A percentile compares a stretch with the other conserved stretches of the same genome.
Evolutionary conservation across 2,329 filamentous ascomycete species (phyloP).

Genomic region (Karstenula rhodostoma): DNA sequence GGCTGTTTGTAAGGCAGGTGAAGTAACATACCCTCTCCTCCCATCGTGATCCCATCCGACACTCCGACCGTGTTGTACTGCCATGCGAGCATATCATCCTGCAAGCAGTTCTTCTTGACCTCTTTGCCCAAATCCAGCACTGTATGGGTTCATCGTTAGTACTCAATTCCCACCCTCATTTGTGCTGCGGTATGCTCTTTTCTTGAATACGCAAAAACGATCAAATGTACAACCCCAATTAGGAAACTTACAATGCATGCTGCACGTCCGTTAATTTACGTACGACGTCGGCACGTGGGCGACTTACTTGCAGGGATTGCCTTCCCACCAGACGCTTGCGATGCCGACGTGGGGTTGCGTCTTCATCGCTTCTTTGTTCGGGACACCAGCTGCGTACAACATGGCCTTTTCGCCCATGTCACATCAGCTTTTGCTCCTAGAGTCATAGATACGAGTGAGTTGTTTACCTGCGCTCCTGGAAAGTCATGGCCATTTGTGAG

Average conservation of each 20-base stretch:
- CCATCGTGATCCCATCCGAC: constrained; percentile 94
- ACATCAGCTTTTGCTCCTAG: neutral
- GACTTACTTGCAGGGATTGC: constrained; percentile 90
- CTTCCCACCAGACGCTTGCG: constrained; percentile 96
- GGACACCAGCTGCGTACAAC: constrained; percentile 92
- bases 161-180: neutral
- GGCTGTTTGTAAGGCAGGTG: neutral
- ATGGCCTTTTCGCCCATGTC: constrained; percentile 70
- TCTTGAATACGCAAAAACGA: constrained; percentile 14
- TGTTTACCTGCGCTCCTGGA: constrained; percentile 80
- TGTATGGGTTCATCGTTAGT: constrained; percentile 38
- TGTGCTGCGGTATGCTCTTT: neutral
- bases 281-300: constrained; percentile 22
- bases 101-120: constrained; percentile 81
- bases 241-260: constrained; percentile 58
- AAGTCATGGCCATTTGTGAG: constrained; percentile 88
- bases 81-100: constrained; percentile 90
- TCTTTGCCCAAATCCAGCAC: constrained; percentile 87
- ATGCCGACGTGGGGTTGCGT: constrained; percentile 89
- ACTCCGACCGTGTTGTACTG: constrained; percentile 93
- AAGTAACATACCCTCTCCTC: constrained; percentile 73
- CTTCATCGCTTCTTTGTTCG: constrained; percentile 84
- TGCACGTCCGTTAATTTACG: constrained; percentile 39
- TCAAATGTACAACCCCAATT: constrained; percentile 6
- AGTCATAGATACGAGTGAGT: constrained; percentile 3